These are phyloP conservation scores for Lobosporangium transversale DNA, from an alignment of 192 early-diverging fungal genomes.

Conservation along the genomic window DNA sequence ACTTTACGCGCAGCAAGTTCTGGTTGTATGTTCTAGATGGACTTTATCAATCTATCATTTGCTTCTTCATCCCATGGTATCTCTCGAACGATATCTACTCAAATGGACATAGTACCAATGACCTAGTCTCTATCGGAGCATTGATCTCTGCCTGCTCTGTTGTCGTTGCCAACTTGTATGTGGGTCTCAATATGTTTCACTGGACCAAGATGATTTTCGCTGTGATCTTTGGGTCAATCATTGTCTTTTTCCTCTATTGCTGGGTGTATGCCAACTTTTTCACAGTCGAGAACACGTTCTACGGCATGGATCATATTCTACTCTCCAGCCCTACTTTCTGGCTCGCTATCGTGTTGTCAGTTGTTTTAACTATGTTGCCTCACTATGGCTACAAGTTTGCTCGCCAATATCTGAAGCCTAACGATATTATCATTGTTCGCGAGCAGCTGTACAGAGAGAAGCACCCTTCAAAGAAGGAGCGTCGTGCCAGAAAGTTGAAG, in stretches of 20 bases:
- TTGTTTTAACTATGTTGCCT: conserved; percentile 76
- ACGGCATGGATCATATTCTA: conserved; percentile 65
- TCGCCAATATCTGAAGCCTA: conserved; percentile 77
- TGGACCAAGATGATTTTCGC: conserved; percentile 79
- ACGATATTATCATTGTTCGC: conserved; percentile 86
- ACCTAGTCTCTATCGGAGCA: conserved; percentile 77
- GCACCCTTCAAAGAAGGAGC: conserved; percentile 50
- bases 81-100: conserved; percentile 59
- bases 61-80: conserved; percentile 72
- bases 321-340: conserved; percentile 76
- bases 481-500: conserved; percentile 44
- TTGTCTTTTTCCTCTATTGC: conserved; percentile 52
- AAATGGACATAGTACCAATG: conserved; percentile 59
- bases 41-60: conserved; percentile 76
- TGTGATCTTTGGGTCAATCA: conserved; percentile 56
- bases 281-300: conserved; percentile 57
- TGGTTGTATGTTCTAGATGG: conserved; percentile 79
- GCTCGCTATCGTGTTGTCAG: conserved; percentile 68
- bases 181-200: conserved; percentile 75
- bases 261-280: conserved; percentile 54
- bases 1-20: conserved; percentile 80
- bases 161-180: conserved; percentile 81
- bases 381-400: conserved; percentile 74
- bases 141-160: conserved; percentile 78
- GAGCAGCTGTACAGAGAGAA: conserved; percentile 68